Base-by-base conservation (phyloP, 1,284 basidiomycete genomes). In the Rhodotorula sp. region DNA sequence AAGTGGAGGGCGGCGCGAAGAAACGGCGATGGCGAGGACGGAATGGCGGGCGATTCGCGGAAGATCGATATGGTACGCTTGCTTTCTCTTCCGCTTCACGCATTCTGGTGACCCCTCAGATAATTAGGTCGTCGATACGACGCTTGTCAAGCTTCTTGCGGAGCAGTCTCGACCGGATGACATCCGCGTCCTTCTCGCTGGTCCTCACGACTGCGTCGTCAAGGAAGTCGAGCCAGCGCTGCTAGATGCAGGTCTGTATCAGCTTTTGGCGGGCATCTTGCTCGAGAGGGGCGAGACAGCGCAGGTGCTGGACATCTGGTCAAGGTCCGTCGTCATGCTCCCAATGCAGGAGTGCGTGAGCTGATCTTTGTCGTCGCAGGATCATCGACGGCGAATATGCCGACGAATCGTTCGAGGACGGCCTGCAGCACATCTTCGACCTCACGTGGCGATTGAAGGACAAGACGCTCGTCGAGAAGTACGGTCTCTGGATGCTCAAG, bases 401-500 rank as follows among this genome's bases (percentile, higher is more conserved):
- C 1, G 90, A 93, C 76, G 82, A 84, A 5, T 83, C 86, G 53
- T 84, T 91, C 66, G 79, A 8, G 27, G 87, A 92, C 76, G 90
- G 92, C 0, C 78, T 91, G 1, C 82, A 83, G 8, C 85, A 87
- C 71, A 88, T 96, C 79, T 84, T 89, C 56, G 78, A 83, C 5
- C 80, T 91, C 22, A 82, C 95, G 4, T 84, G 81, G 44, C 84
- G 83, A 64, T 86, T 84, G 72, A 83, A 85, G 53, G 88, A 91
- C 77, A 84, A 85, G 32, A 78, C 81, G 9, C 76, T 91, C 57
- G 85, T 88, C 6, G 86, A 88, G 68, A 84, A 85, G 62, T 94
- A 91, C 86, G 89, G 86, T 0, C 79, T 91, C 9, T 95, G 94
- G 93, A 80, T 97, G 30, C 84, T 88, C 1, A 85, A 85, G 74